Percentiles rank a stretch among this genome's conserved stretches.
These are phyloP conservation scores for Chaetoceros muelleri DNA, from an alignment of 108 stramenopile species.

Conservation along the genomic window DNA sequence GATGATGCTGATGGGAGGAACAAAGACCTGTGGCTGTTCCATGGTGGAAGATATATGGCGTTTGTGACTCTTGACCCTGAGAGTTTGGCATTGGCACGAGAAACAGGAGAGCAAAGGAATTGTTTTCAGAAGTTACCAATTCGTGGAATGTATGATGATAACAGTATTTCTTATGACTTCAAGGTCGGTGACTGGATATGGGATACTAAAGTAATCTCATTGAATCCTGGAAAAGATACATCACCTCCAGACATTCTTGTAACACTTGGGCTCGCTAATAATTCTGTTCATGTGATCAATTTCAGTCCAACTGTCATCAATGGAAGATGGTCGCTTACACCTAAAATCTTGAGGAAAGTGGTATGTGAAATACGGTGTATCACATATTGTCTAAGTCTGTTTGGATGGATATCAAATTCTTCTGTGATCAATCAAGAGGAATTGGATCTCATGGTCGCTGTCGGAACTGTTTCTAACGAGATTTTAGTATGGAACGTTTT, in stretches of 20 bases:
- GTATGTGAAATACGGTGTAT: slow-evolving; percentile 30
- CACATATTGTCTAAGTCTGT: slow-evolving; percentile 35
- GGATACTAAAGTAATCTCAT: slow-evolving; percentile 27
- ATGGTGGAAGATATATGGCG: slow-evolving; percentile 14
- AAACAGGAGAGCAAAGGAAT: not conserved
- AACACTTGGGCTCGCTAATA: slow-evolving; percentile 37
- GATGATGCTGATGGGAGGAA: not conserved
- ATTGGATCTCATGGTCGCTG: slow-evolving; percentile 11
- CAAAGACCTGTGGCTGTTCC: slow-evolving; percentile 6
- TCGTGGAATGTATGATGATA: not conserved
- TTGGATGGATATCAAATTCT: slow-evolving; percentile 9
- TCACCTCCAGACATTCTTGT: slow-evolving; percentile 15
- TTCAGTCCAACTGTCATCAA: slow-evolving; percentile 9
- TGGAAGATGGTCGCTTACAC: slow-evolving; percentile 8
- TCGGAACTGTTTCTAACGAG: slow-evolving; percentile 53
- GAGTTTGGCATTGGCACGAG: not conserved
- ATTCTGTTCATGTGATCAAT: slow-evolving; percentile 43
- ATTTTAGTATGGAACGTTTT: slow-evolving; percentile 31
- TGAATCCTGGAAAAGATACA: slow-evolving; percentile 1
- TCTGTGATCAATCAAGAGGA: slow-evolving; percentile 4
- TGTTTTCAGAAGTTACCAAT: not conserved
- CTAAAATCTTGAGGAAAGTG: slow-evolving; percentile 14
- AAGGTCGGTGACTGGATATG: slow-evolving; percentile 51
- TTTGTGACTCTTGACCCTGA: not conserved
- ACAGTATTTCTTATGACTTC: not conserved